Base-by-base conservation (phyloP, 1,284 basidiomycete species). In the Sanghuangporus weigelae region DNA sequence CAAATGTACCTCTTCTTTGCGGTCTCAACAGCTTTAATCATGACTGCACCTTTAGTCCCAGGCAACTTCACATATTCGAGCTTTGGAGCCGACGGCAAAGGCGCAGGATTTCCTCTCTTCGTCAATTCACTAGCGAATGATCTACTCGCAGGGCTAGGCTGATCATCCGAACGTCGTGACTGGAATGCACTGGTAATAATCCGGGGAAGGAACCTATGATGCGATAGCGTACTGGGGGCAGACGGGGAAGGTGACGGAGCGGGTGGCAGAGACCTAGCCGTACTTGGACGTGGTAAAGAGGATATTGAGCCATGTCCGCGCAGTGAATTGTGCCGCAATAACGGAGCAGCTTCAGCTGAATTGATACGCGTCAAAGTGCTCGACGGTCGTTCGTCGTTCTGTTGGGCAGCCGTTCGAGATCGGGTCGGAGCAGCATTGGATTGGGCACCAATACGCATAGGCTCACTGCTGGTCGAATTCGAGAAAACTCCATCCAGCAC, bases 11-110 rank as follows among this genome's bases (percentile, higher is more conserved):
- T 95, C 75, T 93, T 92, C 77, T 87, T 93, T 58, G 82, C 83
- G 11, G 92, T 95, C 74, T 95, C 93, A 11, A 93, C 90, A 1
- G 92, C 86, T 70, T 92, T 92, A 63, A 95, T 82, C 73, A 91
- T 77, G 36, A 93, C 73, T 14, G 92, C 85, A 57, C 90, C 89
- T 72, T 93, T 94, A 1, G 92, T 95, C n/a, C 92, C 89, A 7
- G 93, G 92, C 8, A 95, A 80, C 74, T 95, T 95, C 66, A 94
- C 89, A 70, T 93, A 95, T 72, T 95, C 92, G 51, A 95, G 74
- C 72, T 93, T 93, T 2, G 90, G 90, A 6, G 90, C 85, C n/a
- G 89, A 86, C 3, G 83, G 77, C 65, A 83, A 84, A 14, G 79
- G 68, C 40, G 78, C 71, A 5, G 77, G 71, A 38, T 73, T 68